These are phyloP conservation scores for Ajuga chamaepitys DNA, from an alignment of 257 asterid genomes.

Conservation along the genomic window DNA sequence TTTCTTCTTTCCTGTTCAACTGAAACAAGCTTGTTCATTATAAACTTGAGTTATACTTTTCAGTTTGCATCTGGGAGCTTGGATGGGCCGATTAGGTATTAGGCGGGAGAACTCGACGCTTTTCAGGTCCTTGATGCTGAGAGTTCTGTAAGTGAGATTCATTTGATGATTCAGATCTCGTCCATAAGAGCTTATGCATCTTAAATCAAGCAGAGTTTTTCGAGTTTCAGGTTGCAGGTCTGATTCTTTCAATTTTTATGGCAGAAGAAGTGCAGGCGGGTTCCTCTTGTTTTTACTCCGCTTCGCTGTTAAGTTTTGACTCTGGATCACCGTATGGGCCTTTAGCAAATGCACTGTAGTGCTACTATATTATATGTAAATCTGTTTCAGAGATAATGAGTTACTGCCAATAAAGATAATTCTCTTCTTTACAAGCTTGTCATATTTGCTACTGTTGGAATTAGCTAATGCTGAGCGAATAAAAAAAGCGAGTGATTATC, in stretches of 20 bases:
- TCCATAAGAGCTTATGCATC: neutral
- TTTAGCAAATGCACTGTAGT: neutral
- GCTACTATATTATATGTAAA: neutral
- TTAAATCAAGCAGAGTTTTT: neutral
- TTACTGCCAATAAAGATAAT: neutral
- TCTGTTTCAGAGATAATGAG: neutral
- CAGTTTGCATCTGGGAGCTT: slow-evolving; percentile 98
- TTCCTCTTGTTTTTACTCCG: too few species aligned
- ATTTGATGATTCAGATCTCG: neutral
- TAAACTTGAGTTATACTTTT: slow-evolving; percentile 9
- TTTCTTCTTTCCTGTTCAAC: neutral
- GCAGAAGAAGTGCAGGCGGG: neutral
- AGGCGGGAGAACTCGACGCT: slow-evolving; percentile 15
- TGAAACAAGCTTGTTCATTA: neutral
- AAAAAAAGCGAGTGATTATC: neutral
- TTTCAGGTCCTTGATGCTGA: neutral
- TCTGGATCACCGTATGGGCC: neutral
- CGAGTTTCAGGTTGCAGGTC: neutral
- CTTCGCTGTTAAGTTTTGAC: neutral
- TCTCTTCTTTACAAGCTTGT: neutral
- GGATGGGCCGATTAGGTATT: slow-evolving; percentile 91
- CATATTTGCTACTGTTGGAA: neutral
- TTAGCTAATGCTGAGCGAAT: neutral
- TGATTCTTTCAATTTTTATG: neutral
- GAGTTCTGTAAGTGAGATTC: neutral